Percentiles rank a stretch among this genome's conserved stretches.
phyloP scores from a whole-genome alignment of 345 rosid species.

The Eucalyptus curtisii region DNA sequence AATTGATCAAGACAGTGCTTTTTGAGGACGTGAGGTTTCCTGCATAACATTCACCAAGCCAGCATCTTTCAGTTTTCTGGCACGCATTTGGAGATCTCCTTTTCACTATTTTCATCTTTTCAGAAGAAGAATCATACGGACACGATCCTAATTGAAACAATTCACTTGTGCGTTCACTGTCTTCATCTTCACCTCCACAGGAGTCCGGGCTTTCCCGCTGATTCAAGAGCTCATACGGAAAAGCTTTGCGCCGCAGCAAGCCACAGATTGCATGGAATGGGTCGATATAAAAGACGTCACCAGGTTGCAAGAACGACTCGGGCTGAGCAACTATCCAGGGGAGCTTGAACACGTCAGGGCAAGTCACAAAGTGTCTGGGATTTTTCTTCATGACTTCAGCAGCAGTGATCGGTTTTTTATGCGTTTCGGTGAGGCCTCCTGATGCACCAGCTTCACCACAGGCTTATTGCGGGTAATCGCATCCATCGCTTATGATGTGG shows the following conservation, averaged over 20 bases:
- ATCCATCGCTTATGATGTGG: background rate
- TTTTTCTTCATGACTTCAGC: slow-evolving; percentile 25
- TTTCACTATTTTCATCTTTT: background rate
- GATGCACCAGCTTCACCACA: slow-evolving; percentile 29
- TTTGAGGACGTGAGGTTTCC: background rate
- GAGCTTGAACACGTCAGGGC: slow-evolving; percentile 27
- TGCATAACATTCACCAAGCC: background rate
- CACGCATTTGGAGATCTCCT: background rate
- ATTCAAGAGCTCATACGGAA: background rate
- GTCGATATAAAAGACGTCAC: slow-evolving; percentile 20
- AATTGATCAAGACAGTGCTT: background rate
- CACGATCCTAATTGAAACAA: background rate
- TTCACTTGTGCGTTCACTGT: background rate
- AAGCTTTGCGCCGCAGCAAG: background rate
- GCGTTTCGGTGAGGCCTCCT: slow-evolving; percentile 14
- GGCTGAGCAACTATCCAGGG: slow-evolving; percentile 35
- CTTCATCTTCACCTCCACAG: background rate
- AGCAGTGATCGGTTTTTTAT: slow-evolving; percentile 13
- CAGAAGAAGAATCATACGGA: background rate
- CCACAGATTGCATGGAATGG: slow-evolving; percentile 14
- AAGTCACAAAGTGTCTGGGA: slow-evolving; percentile 33
- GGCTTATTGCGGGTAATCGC: background rate
- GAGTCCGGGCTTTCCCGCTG: background rate
- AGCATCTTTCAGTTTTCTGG: background rate
- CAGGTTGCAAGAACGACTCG: slow-evolving; percentile 20